Evolutionary conservation across 83 land plant species (phyloP), one percentile per base, ranked within the genome.

Genomic region (Picea abies): DNA sequence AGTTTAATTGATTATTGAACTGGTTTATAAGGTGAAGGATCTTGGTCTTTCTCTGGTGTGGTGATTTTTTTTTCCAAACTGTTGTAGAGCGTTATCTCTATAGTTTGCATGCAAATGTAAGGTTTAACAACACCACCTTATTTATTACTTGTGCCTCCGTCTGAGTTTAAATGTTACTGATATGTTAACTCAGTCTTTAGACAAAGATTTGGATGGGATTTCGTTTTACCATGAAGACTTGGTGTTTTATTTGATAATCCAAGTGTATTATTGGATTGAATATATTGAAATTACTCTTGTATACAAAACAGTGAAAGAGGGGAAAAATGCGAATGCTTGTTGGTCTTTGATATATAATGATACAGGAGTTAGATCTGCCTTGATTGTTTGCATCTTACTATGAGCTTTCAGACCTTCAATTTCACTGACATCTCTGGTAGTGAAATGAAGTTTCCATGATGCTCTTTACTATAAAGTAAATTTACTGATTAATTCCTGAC

Each of bases 1-100:
- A 26, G 41, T 49, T 75, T 56, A 56, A 26, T 56, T 76, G 79
- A 52, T 76, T 76, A 56, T 76, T 76, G 56, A 26, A 56, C 32
- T 56, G 14, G 58, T 14, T 76, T 56, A 25, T 22, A 49, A 15
- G 62, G 60, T 72, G 62, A 56, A 76, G 29, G 35, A 56, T 49
- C 79, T n/a, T 15, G 35, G 58, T 25, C 56, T 76, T 76, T 76
- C 62, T 14, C 26, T 76, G 61, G 79, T 16, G 12, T 26, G 37
- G 60, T 26, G 37, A 20, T 8, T 76, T 76, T 5, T 49, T 49
- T 76, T n/a, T 22, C 39, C 60, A 75, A 75, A 76, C 60, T 23
- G n/a, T 76, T 76, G 29, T 76, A 52, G 60, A 76, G 23, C 32
- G 25, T 52, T 52, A 47, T 47, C 49, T 47, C 49, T 20, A 47